A percentile compares a stretch with the other conserved stretches of the same genome.
phyloP scores from a whole-genome alignment of 176 grass and related monocot genomes.

The Oryza officinalis region DNA sequence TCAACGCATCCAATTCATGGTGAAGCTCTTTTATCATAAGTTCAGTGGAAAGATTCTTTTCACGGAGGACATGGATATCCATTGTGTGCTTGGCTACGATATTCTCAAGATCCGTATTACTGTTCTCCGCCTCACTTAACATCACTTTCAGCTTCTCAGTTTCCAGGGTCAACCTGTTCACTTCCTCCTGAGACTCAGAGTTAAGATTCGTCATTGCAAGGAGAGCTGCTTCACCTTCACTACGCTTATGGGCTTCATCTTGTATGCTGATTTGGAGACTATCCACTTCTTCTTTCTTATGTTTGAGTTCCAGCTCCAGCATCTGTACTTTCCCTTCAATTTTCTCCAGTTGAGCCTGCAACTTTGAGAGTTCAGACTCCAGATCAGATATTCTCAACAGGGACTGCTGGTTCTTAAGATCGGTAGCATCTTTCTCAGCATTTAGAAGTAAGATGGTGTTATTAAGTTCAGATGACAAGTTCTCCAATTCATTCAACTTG shows the following conservation, averaged over 20 bases:
- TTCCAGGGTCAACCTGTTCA: conserved; percentile 41
- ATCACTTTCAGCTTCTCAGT: conserved; percentile 50
- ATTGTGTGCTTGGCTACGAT: conserved; percentile 44
- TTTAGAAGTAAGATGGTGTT: conserved; percentile 45
- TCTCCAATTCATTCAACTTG: conserved; percentile 51
- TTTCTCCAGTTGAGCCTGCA: conserved; percentile 51
- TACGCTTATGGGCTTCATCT: conserved; percentile 38
- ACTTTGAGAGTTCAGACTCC: conserved; percentile 44
- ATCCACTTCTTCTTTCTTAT: conserved; percentile 53
- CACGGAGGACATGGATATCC: conserved; percentile 46
- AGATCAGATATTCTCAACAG: conserved; percentile 35
- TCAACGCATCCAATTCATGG: conserved; percentile 51
- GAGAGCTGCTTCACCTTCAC: conserved; percentile 48
- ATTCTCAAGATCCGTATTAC: conserved; percentile 59
- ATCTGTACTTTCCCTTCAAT: conserved; percentile 49
- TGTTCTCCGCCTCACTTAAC: conserved; percentile 56
- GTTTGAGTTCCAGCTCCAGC: conserved; percentile 47
- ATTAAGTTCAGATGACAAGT: conserved; percentile 38
- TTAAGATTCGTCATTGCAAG: conserved; percentile 39
- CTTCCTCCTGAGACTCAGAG: conserved; percentile 47
- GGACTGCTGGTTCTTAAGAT: conserved; percentile 43
- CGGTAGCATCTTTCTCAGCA: conserved; percentile 39
- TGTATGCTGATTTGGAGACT: conserved; percentile 46
- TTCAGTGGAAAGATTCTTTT: conserved; percentile 47
- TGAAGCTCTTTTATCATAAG: conserved; percentile 54